phyloP scores from a whole-genome alignment of 352 stramenopile genomes.

The Thalassiosira hispida region DNA sequence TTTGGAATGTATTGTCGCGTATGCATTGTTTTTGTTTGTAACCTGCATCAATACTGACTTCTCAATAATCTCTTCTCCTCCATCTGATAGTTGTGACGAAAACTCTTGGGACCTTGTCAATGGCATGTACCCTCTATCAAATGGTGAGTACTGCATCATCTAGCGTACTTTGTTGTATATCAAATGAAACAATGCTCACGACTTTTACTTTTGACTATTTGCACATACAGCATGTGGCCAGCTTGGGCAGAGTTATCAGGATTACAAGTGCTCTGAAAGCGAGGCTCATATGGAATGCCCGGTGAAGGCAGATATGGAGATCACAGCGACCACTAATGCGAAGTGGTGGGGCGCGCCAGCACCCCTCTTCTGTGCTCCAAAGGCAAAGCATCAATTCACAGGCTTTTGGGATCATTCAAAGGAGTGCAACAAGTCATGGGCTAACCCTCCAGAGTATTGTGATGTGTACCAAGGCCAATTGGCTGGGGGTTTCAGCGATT shows the following conservation, averaged over 20 bases:
- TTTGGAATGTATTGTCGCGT: too few relatives aligned
- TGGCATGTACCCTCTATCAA: slow-evolving; percentile 41
- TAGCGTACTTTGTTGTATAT: too few relatives aligned
- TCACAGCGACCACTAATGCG: slow-evolving; percentile 61
- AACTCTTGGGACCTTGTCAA: slow-evolving; percentile 60
- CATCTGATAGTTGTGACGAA: slow-evolving; percentile 44
- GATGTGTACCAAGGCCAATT: slow-evolving; percentile 39
- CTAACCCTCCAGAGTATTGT: neutral
- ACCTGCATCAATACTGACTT: too few relatives aligned
- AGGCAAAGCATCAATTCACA: slow-evolving; percentile 45
- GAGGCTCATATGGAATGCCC: slow-evolving; percentile 66
- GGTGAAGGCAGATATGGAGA: slow-evolving; percentile 58
- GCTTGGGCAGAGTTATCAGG: slow-evolving; percentile 61
- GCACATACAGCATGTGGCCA: slow-evolving; percentile 71
- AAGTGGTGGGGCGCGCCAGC: slow-evolving; percentile 59
- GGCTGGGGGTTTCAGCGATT: slow-evolving; percentile 45
- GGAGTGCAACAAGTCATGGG: neutral
- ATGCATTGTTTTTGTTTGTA: too few relatives aligned
- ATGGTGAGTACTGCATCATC: too few relatives aligned
- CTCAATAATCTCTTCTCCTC: too few relatives aligned
- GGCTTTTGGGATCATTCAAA: slow-evolving; percentile 53
- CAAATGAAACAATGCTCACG: too few relatives aligned
- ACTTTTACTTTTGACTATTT: too few relatives aligned
- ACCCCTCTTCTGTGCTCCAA: slow-evolving; percentile 58
- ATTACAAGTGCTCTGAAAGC: slow-evolving; percentile 58